A percentile compares a stretch with the other conserved stretches of the same genome.
Conservation (phyloP, 495 filamentous ascomycete genomes). For the Aspergillus incahuasiensis region DNA sequence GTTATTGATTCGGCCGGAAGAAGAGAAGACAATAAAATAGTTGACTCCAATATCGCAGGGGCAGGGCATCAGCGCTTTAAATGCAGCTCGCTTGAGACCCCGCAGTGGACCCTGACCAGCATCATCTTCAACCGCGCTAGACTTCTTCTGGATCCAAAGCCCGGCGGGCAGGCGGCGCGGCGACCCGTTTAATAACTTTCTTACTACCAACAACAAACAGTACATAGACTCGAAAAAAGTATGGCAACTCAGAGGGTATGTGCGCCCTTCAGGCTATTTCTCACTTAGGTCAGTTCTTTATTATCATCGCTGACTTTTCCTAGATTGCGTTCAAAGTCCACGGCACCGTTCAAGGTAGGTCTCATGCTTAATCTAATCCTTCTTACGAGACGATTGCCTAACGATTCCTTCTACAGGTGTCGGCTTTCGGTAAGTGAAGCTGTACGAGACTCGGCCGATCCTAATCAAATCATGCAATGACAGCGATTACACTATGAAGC, state of each 20-base stretch:
- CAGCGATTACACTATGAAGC: conserved; percentile 67
- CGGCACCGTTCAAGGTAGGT: conserved; percentile 49
- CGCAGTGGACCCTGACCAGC: neutral
- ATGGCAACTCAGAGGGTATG: conserved; percentile 15
- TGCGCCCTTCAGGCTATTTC: neutral
- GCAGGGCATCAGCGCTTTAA: neutral
- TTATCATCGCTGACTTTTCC: neutral
- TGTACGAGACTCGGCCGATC: conserved; percentile 5
- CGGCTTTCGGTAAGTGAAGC: conserved; percentile 57
- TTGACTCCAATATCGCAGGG: too few species aligned
- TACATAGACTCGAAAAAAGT: neutral
- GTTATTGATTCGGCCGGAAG: too few species aligned
- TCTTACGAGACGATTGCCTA: neutral
- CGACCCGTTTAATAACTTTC: neutral
- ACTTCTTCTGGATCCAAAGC: neutral
- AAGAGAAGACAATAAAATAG: too few species aligned
- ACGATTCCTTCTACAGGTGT: conserved; percentile 47
- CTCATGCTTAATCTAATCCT: too few species aligned
- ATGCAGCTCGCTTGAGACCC: neutral
- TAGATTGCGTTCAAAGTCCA: conserved; percentile 51
- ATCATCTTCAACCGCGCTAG: neutral
- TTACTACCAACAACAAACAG: neutral
- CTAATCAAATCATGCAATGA: conserved; percentile 1
- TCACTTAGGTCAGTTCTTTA: too few species aligned
- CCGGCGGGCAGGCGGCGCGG: too few species aligned